These are phyloP conservation scores for Tulasnella sp. DNA, from an alignment of 768 basidiomycete genomes.

Conservation along the genomic window DNA sequence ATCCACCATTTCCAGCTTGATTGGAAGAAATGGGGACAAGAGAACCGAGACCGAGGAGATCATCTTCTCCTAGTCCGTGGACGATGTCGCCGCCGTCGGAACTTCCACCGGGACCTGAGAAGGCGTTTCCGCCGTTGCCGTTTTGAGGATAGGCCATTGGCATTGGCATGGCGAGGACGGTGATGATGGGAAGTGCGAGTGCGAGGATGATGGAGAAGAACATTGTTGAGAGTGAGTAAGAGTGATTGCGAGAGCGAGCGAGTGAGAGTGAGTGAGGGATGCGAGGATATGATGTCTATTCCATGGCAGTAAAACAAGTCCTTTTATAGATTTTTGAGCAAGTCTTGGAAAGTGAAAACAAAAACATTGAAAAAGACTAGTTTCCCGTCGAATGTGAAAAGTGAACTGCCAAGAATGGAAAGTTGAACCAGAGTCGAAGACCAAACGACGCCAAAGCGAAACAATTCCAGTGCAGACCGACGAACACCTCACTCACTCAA, in stretches of 20 bases:
- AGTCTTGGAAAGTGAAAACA: not conserved
- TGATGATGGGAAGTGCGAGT: constrained; percentile 10
- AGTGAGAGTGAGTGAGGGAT: not conserved
- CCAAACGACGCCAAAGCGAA: constrained; percentile 1
- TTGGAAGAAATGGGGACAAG: not conserved
- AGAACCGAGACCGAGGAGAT: constrained; percentile 1
- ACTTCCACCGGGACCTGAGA: not conserved
- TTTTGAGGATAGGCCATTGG: constrained; percentile 6
- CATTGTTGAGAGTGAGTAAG: not conserved
- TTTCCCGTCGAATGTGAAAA: not conserved
- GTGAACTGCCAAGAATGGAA: not conserved
- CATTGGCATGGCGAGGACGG: constrained; percentile 4
- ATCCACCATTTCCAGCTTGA: not conserved
- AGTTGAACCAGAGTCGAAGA: constrained; percentile 5
- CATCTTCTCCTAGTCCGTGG: not conserved
- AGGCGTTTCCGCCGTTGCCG: constrained; percentile 4
- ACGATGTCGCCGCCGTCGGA: not conserved
- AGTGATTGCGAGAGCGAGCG: not conserved
- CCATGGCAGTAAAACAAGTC: not conserved
- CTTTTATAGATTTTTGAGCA: not conserved
- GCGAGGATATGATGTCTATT: not conserved
- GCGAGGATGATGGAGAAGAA: constrained; percentile 8
- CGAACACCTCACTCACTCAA: not conserved
- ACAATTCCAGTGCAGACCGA: not conserved
- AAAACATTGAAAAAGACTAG: too few species aligned